Base-by-base conservation (phyloP, 495 filamentous ascomycete species). In the Platismatia glauca region DNA sequence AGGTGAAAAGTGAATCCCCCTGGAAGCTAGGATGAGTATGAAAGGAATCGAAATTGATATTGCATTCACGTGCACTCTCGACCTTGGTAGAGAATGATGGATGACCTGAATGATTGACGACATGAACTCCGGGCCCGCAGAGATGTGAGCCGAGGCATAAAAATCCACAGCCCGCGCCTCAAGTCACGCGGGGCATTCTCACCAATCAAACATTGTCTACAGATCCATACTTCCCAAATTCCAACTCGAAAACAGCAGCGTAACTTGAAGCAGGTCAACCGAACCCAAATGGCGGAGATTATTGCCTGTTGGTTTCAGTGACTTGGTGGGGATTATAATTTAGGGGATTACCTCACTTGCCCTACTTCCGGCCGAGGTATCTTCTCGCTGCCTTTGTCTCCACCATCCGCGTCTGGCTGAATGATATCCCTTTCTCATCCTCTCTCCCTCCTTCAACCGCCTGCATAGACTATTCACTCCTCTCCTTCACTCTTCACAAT, bases 401-500 rank as follows among this genome's bases (percentile, higher is more conserved):
- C 15, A 53, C 12, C 15, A 53, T 53, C 50, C 44, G 29, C 46
- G 13, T n/a, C 11, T 56, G 0, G 8, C 12, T 34, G 2, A 55
- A 34, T n/a, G 16, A 31, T 22, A 29, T 31, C 29, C 27, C 22
- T n/a, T 27, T 48, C 18, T 22, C 55, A 18, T 58, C 41, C 41
- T 18, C 22, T 58, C 35, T 15, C n/a, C 33, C 15, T n/a, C 39
- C 24, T 9, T 3, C 61, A 29, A 39, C 12, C 46, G 3, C 39
- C 41, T 46, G 1, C 22, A 24, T 48, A 15, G 5, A 20, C 7
- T 52, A 53, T 41, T 58, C 8, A 38, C 27, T 57, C 35, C 24
- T 35, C 41, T 37, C 31, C 22, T 16, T 24, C 35, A 15, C n/a
- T 24, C 11, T 4, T 58, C 75, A 84, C 34, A 67, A 98, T 98